Evolutionary conservation across 192 early-diverging fungal species (phyloP), one percentile per base, ranked within the genome.

Genomic region (Backusella tarrabulga): DNA sequence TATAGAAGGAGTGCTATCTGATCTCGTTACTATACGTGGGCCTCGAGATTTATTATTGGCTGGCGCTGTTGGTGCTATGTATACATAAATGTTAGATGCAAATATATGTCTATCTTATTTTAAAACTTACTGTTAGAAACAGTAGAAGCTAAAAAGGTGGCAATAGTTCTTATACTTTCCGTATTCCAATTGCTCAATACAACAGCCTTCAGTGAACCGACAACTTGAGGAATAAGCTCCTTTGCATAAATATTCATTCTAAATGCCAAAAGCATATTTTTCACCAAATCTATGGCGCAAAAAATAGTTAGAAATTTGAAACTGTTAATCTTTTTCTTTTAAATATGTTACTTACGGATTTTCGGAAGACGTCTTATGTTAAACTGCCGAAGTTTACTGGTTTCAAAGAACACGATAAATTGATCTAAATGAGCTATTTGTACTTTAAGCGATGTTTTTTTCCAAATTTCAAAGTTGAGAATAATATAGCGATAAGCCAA

Each of bases 381-480:
- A 63, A 90, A 83, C 9, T 83, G 80, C 9, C 84, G 84, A 34
- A 88, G 84, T 32, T 84, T 80, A 67, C 90, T 91, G 21, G 83
- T 83, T 60, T 90, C 81, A 54, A 89, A 83, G 46, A 91, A 91
- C 21, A 86, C 68, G 40, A 82, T 78, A 60, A 92, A 88, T 79
- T 93, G 92, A 21, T 86, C 86, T 3, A 93, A 50, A 71, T 91
- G 89, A 6, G 85, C 75, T 38, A 79, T 73, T 66, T 93, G 92
- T 1, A 93, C 85, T 12, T 85, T 79, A 5, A 83, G 76, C 12
- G 77, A 78, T 8, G 90, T 84, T 71, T 83, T 85, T 69, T 85
- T 83, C 92, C 92, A 93, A 5, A 93, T 79, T 67, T 92, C 92
- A 80, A 93, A 86, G 38, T 93, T 89, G 70, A 93, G 72, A 74